Evolutionary conservation across 352 stramenopile genomes (phyloP), one percentile per base, ranked within the genome.

Genomic region (Plasmopara viticola): DNA sequence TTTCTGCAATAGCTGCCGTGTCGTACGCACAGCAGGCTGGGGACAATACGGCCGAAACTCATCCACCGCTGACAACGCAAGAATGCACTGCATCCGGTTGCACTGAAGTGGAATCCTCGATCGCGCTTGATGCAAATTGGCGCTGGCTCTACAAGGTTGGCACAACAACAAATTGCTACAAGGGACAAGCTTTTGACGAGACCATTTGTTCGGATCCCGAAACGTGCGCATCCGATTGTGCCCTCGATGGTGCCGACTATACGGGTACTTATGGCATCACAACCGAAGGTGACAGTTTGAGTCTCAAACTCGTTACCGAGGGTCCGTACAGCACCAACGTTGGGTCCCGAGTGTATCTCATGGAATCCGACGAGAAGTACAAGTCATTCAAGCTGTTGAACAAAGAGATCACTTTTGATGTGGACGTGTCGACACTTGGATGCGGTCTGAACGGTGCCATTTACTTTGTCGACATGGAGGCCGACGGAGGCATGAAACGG

Each of bases 381-480:
- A 74, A 79, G 51, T 42, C 58, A 9, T 84, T 66, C 60, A 72
- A 77, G 62, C 65, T 84, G 37, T 53, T 84, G 33, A 85, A 87
- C 62, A 57, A 82, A 49, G 73, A 87, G 58, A 82, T 85, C 47
- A 57, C 73, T 0, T 80, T 87, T n/a, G 72, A 84, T 40, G 72
- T 85, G 29, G 76, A 87, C 38, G 69, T 80, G 7, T 84, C 68
- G 3, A 44, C 57, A 8, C 52, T 84, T 9, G 57, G 62, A 8
- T 87, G 76, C 17, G 73, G 76, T 12, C 44, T 74, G 9, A 87
- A 87, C 49, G 69, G 76, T 13, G 76, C 76, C 10, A 47, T 87
- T 9, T 85, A 87, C 63, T 87, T 87, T 35, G 66, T 85, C 20
- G 59, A 82, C 44, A 87, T 85, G 73, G 68, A 83, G 20, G 42